A percentile compares a stretch with the other conserved stretches of the same genome.
Conservation (phyloP, 1,284 basidiomycete genomes). For the Pseudozyma hubeiensis region DNA sequence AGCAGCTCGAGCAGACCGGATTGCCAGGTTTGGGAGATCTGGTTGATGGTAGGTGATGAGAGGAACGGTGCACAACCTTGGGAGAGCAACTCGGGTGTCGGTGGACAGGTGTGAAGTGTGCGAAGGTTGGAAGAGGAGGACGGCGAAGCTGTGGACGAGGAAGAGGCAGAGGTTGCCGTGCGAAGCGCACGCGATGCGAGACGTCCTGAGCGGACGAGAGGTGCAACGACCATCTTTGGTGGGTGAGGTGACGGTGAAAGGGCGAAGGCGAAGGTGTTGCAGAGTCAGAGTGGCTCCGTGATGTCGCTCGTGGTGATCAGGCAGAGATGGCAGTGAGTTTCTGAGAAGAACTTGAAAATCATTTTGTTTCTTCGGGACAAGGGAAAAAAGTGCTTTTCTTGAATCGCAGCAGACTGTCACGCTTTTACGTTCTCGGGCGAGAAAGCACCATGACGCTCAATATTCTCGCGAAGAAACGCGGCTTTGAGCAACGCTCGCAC, state of each 20-base stretch:
- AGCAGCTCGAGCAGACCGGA: constrained; percentile 60
- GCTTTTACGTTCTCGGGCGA: constrained; percentile 20
- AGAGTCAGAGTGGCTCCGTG: too few relatives aligned
- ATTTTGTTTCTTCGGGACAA: constrained; percentile 21
- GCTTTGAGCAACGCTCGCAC: constrained; percentile 1
- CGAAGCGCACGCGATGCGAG: constrained; percentile 29
- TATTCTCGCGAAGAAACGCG: constrained; percentile 6
- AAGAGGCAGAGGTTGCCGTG: constrained; percentile 5
- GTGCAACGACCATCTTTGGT: constrained; percentile 26
- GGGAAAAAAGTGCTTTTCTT: constrained; percentile 6
- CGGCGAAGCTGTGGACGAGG: constrained; percentile 21
- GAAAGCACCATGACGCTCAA: neutral
- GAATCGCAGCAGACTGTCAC: neutral
- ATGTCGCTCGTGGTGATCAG: neutral
- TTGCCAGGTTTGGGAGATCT: constrained; percentile 64
- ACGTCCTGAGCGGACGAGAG: constrained; percentile 32
- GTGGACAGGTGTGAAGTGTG: constrained; percentile 57
- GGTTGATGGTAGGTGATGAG: constrained; percentile 50
- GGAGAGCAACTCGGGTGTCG: constrained; percentile 44
- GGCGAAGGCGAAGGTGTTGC: neutral
- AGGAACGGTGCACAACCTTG: constrained; percentile 65
- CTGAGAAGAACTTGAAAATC: neutral
- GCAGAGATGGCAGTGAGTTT: neutral
- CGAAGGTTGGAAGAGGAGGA: constrained; percentile 13
- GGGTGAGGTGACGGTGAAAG: neutral